These are phyloP conservation scores for Xylariaceae sp. DNA, from an alignment of 2,329 filamentous ascomycete genomes.

Conservation along the genomic window DNA sequence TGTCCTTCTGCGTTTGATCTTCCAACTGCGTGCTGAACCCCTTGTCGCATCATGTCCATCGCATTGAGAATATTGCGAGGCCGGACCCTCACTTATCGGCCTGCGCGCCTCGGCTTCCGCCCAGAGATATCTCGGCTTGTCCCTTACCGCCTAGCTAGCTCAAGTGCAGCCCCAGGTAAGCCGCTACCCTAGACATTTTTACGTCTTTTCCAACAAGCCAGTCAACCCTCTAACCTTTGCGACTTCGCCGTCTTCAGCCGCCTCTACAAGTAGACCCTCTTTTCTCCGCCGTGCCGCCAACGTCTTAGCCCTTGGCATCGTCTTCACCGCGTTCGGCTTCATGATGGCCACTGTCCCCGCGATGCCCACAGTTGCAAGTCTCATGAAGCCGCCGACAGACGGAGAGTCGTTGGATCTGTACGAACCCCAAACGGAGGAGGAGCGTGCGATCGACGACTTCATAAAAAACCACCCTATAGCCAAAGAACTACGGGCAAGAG, in stretches of 20 bases:
- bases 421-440: slow-evolving; percentile 51
- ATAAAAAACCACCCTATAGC: slow-evolving; percentile 75
- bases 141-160: slow-evolving; percentile 24
- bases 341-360: slow-evolving; percentile 53
- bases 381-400: slow-evolving; percentile 56
- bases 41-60: slow-evolving; percentile 21
- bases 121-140: slow-evolving; percentile 13
- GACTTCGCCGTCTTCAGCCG: slow-evolving; percentile 11
- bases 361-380: slow-evolving; percentile 43
- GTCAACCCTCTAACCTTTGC: not conserved
- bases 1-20: not conserved
- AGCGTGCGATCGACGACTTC: slow-evolving; percentile 61
- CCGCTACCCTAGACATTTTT: not conserved
- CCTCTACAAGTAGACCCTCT: slow-evolving; percentile 32
- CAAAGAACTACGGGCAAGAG: slow-evolving; percentile 60
- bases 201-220: not conserved
- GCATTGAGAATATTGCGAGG: slow-evolving; percentile 20
- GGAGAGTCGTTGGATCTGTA: slow-evolving; percentile 69
- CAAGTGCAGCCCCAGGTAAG: slow-evolving; percentile 23
- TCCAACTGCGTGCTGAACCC: slow-evolving; percentile 2
- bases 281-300: slow-evolving; percentile 44
- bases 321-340: slow-evolving; percentile 51
- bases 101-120: slow-evolving; percentile 14
- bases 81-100: slow-evolving; percentile 19
- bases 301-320: slow-evolving; percentile 43